Conservation (phyloP, 306 rosid genomes). For the Trifolium repens region DNA sequence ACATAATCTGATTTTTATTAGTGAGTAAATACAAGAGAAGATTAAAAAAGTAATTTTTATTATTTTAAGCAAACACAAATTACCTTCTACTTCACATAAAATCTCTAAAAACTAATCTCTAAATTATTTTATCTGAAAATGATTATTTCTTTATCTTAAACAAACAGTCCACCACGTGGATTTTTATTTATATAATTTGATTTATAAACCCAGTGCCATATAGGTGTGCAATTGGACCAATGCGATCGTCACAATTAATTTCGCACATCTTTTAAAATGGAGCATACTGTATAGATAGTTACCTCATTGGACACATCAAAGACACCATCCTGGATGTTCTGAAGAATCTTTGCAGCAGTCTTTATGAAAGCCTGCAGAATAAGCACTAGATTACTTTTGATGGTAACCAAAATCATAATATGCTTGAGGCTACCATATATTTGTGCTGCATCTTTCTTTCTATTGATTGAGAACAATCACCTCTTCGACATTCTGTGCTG, state of each 20-base stretch:
- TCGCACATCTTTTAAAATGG: slow-evolving; percentile 10
- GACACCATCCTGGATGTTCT: slow-evolving; percentile 90
- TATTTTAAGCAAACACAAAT: neutral
- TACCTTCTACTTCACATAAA: neutral
- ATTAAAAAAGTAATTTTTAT: neutral
- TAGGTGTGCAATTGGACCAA: slow-evolving; percentile 9
- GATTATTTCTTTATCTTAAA: neutral
- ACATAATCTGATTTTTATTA: neutral
- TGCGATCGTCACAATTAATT: slow-evolving; percentile 13
- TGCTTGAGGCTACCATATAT: neutral
- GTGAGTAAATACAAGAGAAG: neutral
- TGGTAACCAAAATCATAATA: slow-evolving; percentile 1
- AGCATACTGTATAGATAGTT: slow-evolving; percentile 34
- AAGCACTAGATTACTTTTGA: slow-evolving; percentile 26
- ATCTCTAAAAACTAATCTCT: neutral
- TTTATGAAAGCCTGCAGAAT: slow-evolving; percentile 76
- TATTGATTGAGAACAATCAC: slow-evolving; percentile 47
- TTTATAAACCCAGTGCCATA: neutral
- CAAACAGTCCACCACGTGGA: neutral
- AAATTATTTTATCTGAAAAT: neutral
- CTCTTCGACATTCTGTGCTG: slow-evolving; percentile 97
- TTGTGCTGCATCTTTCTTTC: slow-evolving; percentile 4
- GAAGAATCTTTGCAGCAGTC: slow-evolving; percentile 92
- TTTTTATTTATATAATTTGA: slow-evolving; percentile 16
- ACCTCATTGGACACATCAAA: slow-evolving; percentile 96